phyloP scores from a whole-genome alignment of 495 filamentous ascomycete genomes.

The Hypoxylon trugodes region DNA sequence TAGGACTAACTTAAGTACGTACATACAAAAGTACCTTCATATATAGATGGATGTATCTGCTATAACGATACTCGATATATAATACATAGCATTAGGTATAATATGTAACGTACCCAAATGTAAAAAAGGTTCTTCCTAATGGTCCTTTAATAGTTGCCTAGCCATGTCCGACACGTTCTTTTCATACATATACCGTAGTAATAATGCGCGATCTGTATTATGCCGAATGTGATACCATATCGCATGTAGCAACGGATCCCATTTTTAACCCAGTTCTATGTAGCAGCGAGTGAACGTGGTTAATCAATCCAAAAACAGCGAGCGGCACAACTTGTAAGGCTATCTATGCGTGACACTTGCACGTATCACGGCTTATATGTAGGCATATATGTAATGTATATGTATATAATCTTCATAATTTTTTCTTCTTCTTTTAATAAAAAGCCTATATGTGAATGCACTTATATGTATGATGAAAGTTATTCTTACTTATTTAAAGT shows the following conservation, averaged over 20 bases:
- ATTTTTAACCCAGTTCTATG: conserved; percentile 23
- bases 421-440: no score
- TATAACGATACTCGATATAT: no score
- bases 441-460: not conserved
- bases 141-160: not conserved
- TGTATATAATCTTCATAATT: not conserved
- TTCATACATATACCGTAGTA: conserved; percentile 12
- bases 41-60: conserved; percentile 1
- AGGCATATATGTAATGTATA: conserved; percentile 4
- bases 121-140: conserved; percentile 9
- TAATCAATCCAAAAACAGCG: conserved; percentile 11
- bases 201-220: conserved; percentile 32
- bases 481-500: conserved; percentile 15
- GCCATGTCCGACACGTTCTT: conserved; percentile 10
- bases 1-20: conserved; percentile 15
- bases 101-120: conserved; percentile 13
- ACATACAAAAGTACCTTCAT: no score
- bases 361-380: not conserved
- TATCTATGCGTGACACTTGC: conserved; percentile 19
- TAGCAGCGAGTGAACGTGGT: conserved; percentile 10
- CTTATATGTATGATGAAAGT: not conserved
- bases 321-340: conserved; percentile 13
- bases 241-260: not conserved
- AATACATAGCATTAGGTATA: no score
- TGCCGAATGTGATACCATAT: conserved; percentile 21